Base-by-base conservation (phyloP, 139 green algal species). In the Chlorella sp. region DNA sequence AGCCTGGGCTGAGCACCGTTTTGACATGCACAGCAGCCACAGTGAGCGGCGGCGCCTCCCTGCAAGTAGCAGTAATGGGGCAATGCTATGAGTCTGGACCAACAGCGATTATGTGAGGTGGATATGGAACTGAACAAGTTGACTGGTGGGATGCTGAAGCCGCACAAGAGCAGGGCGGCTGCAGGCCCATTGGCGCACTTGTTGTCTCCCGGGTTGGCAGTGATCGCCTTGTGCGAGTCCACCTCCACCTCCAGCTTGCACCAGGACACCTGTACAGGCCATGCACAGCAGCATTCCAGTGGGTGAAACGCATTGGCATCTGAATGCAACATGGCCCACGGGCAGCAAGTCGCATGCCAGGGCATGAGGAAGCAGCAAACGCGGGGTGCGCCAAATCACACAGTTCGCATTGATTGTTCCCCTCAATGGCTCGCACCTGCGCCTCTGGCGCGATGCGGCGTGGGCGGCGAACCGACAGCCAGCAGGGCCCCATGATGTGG, bases 241-340 rank as follows among this genome's bases (percentile, higher is more conserved):
- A 98, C 38, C 36, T 84, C 80, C 82, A 98, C 89, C 88, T 99
- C 97, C 75, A 99, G 82, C 83, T 95, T 96, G 92, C 97, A 99
- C 93, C 96, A 99, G 51, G 90, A 98, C 72, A 96, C 82, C 93
- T 97, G 88, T 17, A n/a, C 47, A 32, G 30, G 65, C 3, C n/a
- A n/a, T n/a, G n/a, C n/a, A n/a, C n/a, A n/a, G n/a, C n/a, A n/a
- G n/a, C n/a, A n/a, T n/a, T n/a, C n/a, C n/a, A n/a, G n/a, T n/a
- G n/a, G n/a, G n/a, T n/a, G n/a, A n/a, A n/a, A n/a, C n/a, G n/a
- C n/a, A n/a, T n/a, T n/a, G n/a, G n/a, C n/a, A n/a, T n/a, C n/a
- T n/a, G n/a, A n/a, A n/a, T n/a, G n/a, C n/a, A n/a, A n/a, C n/a
- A n/a, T n/a, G n/a, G n/a, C n/a, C n/a, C n/a, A n/a, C n/a, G n/a